Conservation (phyloP, 306 rosid genomes). For the Datisca glomerata region DNA sequence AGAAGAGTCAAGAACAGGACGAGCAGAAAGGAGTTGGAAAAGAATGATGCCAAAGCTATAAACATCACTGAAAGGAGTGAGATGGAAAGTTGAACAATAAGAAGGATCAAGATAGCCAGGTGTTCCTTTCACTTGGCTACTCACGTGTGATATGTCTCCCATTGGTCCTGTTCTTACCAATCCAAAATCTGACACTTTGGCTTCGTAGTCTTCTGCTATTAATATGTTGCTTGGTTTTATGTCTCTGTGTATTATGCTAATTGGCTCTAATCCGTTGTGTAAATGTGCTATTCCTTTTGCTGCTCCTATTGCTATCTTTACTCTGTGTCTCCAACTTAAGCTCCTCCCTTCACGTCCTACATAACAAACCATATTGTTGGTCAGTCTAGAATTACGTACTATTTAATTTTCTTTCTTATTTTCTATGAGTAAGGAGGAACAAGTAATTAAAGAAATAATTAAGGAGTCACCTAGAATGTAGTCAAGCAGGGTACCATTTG, state of each 20-base stretch:
- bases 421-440: too few relatives aligned
- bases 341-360: conserved; percentile 39
- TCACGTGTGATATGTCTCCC: conserved; percentile 67
- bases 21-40: conserved; percentile 59
- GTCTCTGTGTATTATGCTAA: conserved; percentile 72
- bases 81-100: conserved; percentile 66
- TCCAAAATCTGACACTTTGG: conserved; percentile 88
- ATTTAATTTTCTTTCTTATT: too few relatives aligned
- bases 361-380: not conserved
- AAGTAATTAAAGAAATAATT: too few relatives aligned
- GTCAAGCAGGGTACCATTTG: conserved; percentile 74
- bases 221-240: conserved; percentile 76
- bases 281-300: conserved; percentile 73
- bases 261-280: conserved; percentile 56
- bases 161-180: conserved; percentile 58
- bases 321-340: conserved; percentile 77
- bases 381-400: not conserved
- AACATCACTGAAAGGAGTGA: conserved; percentile 67
- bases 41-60: conserved; percentile 79
- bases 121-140: conserved; percentile 91
- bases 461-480: conserved; percentile 40
- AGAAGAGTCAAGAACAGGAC: conserved; percentile 40
- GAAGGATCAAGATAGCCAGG: conserved; percentile 84
- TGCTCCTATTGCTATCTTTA: conserved; percentile 70
- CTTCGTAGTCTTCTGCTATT: conserved; percentile 63